These are phyloP conservation scores for Talaromyces albobiverticillius DNA, from an alignment of 2,329 filamentous ascomycete genomes.

Conservation along the genomic window DNA sequence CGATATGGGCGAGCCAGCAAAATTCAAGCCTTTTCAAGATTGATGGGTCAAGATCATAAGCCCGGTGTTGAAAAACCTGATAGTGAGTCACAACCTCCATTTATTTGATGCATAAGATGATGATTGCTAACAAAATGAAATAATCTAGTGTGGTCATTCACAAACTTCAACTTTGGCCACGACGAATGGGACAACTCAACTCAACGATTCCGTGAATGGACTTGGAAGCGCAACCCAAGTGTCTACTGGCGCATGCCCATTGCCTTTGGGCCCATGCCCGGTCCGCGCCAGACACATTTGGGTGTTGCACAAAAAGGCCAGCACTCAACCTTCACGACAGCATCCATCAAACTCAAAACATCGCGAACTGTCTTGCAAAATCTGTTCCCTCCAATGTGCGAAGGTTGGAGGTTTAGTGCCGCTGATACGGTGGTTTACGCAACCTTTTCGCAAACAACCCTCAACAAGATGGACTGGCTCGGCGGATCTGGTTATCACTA, in stretches of 20 bases:
- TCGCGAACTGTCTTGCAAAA: conserved; percentile 50
- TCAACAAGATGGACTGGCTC: conserved; percentile 58
- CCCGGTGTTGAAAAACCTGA: conserved; percentile 7
- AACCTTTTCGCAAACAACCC: conserved; percentile 40
- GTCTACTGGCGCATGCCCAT: conserved; percentile 46
- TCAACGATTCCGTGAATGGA: conserved; percentile 50
- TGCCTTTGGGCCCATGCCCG: conserved; percentile 48
- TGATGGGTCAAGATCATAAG: conserved; percentile 48
- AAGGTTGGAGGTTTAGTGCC: conserved; percentile 38
- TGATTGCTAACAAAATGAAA: background rate
- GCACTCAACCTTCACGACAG: conserved; percentile 43
- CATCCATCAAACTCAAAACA: conserved; percentile 51
- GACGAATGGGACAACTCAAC: conserved; percentile 58
- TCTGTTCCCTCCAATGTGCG: conserved; percentile 44
- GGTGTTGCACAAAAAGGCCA: conserved; percentile 26
- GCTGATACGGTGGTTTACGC: conserved; percentile 46
- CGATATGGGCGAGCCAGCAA: conserved; percentile 56
- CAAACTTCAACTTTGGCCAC: conserved; percentile 55
- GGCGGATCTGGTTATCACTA: conserved; percentile 58
- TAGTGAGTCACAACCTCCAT: background rate
- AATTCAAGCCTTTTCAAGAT: conserved; percentile 58
- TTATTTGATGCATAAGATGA: background rate
- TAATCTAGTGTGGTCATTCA: conserved; percentile 41
- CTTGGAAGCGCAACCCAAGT: conserved; percentile 38
- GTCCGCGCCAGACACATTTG: conserved; percentile 39